phyloP scores from a whole-genome alignment of 495 filamentous ascomycete genomes.

The Hypoxylon fragiforme region DNA sequence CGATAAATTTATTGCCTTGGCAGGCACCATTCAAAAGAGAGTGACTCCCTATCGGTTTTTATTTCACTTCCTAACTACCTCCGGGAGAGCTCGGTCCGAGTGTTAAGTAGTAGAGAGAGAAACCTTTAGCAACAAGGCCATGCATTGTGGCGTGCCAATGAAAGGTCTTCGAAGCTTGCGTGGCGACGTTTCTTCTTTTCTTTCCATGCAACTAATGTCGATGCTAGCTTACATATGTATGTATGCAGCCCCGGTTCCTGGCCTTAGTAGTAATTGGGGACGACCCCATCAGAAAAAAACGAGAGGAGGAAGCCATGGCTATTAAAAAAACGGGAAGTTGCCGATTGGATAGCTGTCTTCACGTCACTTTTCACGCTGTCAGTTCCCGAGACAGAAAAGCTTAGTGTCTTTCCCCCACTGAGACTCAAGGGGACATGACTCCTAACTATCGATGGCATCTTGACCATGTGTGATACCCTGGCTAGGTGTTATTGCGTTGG shows the following conservation, averaged over 20 bases:
- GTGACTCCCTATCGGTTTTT: background rate
- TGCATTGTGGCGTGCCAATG: conserved; percentile 13
- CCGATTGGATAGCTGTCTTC: conserved; percentile 27
- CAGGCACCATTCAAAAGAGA: conserved; percentile 6
- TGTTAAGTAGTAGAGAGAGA: too few species aligned
- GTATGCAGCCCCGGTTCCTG: conserved; percentile 24
- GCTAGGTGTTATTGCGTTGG: conserved; percentile 18
- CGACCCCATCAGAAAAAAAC: conserved; percentile 9
- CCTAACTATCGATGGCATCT: conserved; percentile 14
- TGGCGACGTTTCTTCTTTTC: conserved; percentile 10
- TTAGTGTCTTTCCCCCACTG: conserved; percentile 26
- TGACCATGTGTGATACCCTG: conserved; percentile 19
- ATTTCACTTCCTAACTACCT: conserved; percentile 12
- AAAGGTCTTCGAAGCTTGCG: too few species aligned
- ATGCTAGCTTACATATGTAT: too few species aligned
- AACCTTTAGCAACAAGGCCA: background rate
- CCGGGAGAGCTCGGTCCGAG: conserved; percentile 19
- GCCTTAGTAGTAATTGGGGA: too few species aligned
- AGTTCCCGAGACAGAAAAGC: conserved; percentile 35
- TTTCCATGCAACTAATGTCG: too few species aligned
- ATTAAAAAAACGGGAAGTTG: conserved; percentile 17
- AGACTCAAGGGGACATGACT: conserved; percentile 21
- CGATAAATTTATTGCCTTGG: conserved; percentile 34
- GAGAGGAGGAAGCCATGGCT: too few species aligned
- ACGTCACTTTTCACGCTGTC: conserved; percentile 25